Percentiles rank a stretch among this genome's conserved stretches.
Conservation (phyloP, 2,329 filamentous ascomycete species). For the Davidsoniella neocaledoniae region DNA sequence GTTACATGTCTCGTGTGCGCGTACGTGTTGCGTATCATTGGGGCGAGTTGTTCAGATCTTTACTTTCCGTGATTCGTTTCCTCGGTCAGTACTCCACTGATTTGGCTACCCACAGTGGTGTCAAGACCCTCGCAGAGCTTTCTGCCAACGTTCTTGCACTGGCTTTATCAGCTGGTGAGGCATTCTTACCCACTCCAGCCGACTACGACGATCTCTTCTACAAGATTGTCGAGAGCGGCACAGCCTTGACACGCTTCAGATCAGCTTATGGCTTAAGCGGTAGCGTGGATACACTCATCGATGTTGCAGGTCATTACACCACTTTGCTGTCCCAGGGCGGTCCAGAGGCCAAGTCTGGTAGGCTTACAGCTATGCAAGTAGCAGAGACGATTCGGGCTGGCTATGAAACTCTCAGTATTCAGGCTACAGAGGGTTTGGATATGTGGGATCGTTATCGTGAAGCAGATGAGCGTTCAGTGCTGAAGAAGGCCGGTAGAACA, state of each 20-base stretch:
- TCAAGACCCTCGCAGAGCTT: conserved; percentile 57
- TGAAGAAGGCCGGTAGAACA: conserved; percentile 75
- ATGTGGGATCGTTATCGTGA: conserved; percentile 77
- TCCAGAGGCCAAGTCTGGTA: conserved; percentile 13
- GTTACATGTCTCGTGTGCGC: conserved; percentile 66
- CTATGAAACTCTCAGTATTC: conserved; percentile 86
- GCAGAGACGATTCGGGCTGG: conserved; percentile 87
- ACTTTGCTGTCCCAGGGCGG: conserved; percentile 51
- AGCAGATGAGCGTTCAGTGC: conserved; percentile 61
- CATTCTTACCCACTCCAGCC: conserved; percentile 72
- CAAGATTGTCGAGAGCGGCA: conserved; percentile 86
- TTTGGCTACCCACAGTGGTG: conserved; percentile 49
- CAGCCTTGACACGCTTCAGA: conserved; percentile 66
- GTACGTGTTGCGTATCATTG: conserved; percentile 80
- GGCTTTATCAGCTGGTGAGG: conserved; percentile 71
- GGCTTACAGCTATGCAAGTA: conserved; percentile 65
- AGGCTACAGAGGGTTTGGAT: conserved; percentile 72
- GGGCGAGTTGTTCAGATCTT: conserved; percentile 82
- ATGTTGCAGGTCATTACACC: conserved; percentile 73
- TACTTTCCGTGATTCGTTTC: conserved; percentile 79
- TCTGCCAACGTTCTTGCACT: conserved; percentile 72
- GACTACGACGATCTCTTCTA: conserved; percentile 97
- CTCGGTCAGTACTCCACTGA: conserved; percentile 73
- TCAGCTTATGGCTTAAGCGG: conserved; percentile 52
- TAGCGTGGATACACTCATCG: conserved; percentile 70